Evolutionary conservation across 1,284 basidiomycete genomes (phyloP).

Genomic region (Phylloboletellus chloephorus): DNA sequence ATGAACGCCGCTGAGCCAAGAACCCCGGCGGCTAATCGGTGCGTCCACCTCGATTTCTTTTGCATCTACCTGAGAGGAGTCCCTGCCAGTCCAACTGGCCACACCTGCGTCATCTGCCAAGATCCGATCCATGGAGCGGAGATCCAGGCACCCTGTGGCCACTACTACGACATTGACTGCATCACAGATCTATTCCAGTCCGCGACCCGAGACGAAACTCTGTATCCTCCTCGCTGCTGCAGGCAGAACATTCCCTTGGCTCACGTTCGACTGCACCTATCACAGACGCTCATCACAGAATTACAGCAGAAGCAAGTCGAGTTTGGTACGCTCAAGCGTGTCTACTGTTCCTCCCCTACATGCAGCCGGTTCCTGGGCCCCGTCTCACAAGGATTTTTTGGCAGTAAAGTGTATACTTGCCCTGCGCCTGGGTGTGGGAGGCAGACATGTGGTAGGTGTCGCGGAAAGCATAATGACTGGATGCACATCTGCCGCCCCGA

Average conservation of each 20-base stretch:
- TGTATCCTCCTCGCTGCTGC: slow-evolving; percentile 46
- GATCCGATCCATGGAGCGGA: slow-evolving; percentile 30
- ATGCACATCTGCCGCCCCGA: slow-evolving; percentile 28
- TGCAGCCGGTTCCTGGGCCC: slow-evolving; percentile 42
- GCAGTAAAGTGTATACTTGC: slow-evolving; percentile 14
- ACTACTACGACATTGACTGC: slow-evolving; percentile 39
- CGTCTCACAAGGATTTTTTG: slow-evolving; percentile 16
- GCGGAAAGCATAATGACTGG: slow-evolving; percentile 20
- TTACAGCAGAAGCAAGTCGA: slow-evolving; percentile 34
- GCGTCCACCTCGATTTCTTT: slow-evolving; percentile 1
- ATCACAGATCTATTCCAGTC: slow-evolving; percentile 35
- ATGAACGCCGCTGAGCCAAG: background rate
- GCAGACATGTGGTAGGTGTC: slow-evolving; percentile 35
- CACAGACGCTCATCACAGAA: slow-evolving; percentile 17
- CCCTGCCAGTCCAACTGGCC: slow-evolving; percentile 25
- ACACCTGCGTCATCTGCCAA: slow-evolving; percentile 37
- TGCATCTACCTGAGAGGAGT: slow-evolving; percentile 1
- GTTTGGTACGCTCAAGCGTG: slow-evolving; percentile 34
- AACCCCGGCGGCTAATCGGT: slow-evolving; percentile 5
- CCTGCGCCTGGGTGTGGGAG: slow-evolving; percentile 28
- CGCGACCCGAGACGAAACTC: slow-evolving; percentile 36
- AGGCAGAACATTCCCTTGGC: slow-evolving; percentile 30
- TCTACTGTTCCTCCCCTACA: slow-evolving; percentile 39
- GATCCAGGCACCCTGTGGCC: slow-evolving; percentile 35
- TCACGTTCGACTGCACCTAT: slow-evolving; percentile 29